Conservation (phyloP, 208 protist species). For the Acanthamoeba royreba region DNA sequence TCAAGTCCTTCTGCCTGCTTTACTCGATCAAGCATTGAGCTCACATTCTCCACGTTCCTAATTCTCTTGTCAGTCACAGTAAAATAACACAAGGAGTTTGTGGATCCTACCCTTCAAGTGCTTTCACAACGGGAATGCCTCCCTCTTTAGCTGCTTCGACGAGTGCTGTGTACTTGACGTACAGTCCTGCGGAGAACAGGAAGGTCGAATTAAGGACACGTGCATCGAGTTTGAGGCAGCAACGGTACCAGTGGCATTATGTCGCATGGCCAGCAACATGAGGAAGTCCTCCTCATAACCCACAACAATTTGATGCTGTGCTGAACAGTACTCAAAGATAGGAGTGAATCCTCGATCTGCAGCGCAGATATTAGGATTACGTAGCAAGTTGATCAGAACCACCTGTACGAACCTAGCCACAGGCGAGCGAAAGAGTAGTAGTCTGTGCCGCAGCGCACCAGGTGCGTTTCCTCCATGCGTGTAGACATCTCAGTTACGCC, state of each 20-base stretch:
- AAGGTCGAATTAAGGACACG: no score
- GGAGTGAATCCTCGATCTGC: conserved; percentile 19
- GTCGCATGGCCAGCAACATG: conserved; percentile 19
- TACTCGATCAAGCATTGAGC: not conserved
- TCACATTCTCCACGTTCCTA: not conserved
- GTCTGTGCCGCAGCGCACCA: not conserved
- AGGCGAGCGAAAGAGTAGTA: not conserved
- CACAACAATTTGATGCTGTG: not conserved
- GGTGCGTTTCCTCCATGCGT: not conserved
- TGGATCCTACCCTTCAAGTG: not conserved
- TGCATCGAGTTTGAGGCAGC: no score
- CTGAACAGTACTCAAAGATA: conserved; percentile 21
- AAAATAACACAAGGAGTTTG: not conserved
- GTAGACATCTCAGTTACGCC: not conserved
- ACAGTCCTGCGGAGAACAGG: not conserved
- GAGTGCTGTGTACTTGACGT: not conserved
- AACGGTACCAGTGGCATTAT: conserved; percentile 4
- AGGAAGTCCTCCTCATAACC: conserved; percentile 18
- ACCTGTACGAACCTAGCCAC: not conserved
- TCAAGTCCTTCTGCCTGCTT: conserved; percentile 5
- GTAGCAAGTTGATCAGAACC: not conserved
- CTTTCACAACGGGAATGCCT: conserved; percentile 24
- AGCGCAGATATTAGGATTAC: no score
- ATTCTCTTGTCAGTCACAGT: not conserved
- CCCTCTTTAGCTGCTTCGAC: not conserved